Evolutionary conservation across 2,329 filamentous ascomycete genomes (phyloP), one percentile per base, ranked within the genome.

Genomic region (Talaromyces marneffei): DNA sequence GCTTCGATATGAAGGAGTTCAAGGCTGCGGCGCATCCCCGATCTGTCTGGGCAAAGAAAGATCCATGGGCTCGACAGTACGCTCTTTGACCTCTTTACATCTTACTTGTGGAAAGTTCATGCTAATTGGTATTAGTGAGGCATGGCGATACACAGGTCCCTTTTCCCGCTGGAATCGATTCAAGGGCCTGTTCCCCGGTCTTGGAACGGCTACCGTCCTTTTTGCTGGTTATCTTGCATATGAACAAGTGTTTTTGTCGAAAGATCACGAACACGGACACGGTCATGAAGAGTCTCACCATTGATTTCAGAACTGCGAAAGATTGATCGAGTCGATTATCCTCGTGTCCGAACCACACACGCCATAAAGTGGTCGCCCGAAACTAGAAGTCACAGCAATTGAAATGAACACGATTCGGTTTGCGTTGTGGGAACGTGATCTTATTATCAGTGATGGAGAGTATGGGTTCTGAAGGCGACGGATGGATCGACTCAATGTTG

Each of bases 111-210:
- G 16, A 3, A 10, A 20, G n/a, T 20, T 7, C 37, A 18, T 16
- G 16, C 64, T 72, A 62, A 71, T 68, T 54, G 42, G 6, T 27
- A 39, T 66, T 75, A 99, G 94, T 73, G 94, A 99, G 82, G 85
- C 90, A 73, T 99, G 94, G 94, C 85, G 94, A 78, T 97, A 96
- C 82, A 87, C 84, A 37, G 94, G 93, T 65, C 87, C 85, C 59
- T 97, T 97, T 82, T 88, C 87, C 67, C 86, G 93, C 70, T 89
- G 82, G 80, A 96, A 96, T 80, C 89, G 94, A 69, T 94, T 97
- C 82, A 92, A 88, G 80, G 82, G 84, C 71, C 82, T 86, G 66
- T 91, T 99, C 74, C 94, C 94, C 39, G 94, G 94, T 64, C 83
- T 99, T 70, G 94, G 94, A 66, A 96, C 93, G 69, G 94, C 92